Base-by-base conservation (phyloP, 2,329 filamentous ascomycete species). In the Pseudogymnoascus sp. region DNA sequence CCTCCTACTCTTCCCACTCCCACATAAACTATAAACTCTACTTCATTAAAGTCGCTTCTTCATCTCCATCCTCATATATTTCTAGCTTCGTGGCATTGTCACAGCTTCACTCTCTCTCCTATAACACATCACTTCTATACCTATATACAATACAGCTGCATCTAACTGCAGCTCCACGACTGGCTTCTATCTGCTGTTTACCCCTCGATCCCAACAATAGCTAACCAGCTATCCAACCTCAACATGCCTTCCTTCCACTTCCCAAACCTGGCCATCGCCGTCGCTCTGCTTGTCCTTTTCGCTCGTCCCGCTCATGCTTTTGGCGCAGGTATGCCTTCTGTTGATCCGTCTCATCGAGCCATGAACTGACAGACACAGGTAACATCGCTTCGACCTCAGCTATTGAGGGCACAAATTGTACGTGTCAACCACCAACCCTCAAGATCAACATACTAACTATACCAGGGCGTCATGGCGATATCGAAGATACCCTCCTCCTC, bases 401-500 rank as follows among this genome's bases (percentile, higher is more conserved):
- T 73, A 82, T 96, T 62, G 90, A 95, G 75, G 91, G 91, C 68
- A 83, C 90, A 74, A 96, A 96, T 75, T 96, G 86, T 87, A 71
- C 66, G 83, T 77, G 14, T 26, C 37, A 62, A 10, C 21, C 3
- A 36, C 16, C 12, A 31, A 34, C 23, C 31, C 63, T 31, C 57
- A 11, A 31, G 14, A n/a, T 63, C 23, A 34, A 31, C 16, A 42
- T 66, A 60, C 67, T 68, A 64, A 68, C 63, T 36, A 18, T 34
- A 51, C 40, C 68, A 87, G 84, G 88, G 88, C 88, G 89, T 68
- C 89, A 93, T 82, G 90, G 90, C 72, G 93, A 97, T 76, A 96
- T 97, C 71, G 93, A 96, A 80, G 93, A 97, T 79, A 88, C 89
- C 36, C 85, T 96, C 63, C 84, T 96, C 65, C 86, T 84, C 65